Base-by-base conservation (phyloP, 1,284 basidiomycete genomes). In the Boletus calvinii region DNA sequence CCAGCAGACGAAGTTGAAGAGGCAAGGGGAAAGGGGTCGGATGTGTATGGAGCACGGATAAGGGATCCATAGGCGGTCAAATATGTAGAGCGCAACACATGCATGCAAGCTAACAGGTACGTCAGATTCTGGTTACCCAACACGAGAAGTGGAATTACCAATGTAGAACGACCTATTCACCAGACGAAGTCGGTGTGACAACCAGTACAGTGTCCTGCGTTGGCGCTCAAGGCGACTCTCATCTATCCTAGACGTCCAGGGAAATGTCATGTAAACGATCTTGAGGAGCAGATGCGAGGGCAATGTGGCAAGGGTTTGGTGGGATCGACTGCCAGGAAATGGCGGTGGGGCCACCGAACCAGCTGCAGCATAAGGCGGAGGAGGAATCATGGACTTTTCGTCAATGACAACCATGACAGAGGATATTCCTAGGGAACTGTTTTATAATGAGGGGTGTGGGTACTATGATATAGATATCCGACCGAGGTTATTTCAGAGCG, bases 51-150 rank as follows among this genome's bases (percentile, higher is more conserved):
- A 0, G 74, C 64, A 30, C 80, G 79, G 54, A 91, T 75, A 46
- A 84, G 76, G 9, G 73, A 69, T n/a, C 71, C 68, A 63, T 91
- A 92, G 1, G 79, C 72, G 6, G 81, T 77, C 41, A 91, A 73
- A 63, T 87, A 90, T 2, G 80, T 80, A 0, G 86, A 87, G 30
- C 90, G 79, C 10, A 91, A 75, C 47, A 90, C 78, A 61, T 90
- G 84, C 87, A 90, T 90, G 66, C 80, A 87, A 9, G 87, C 87
- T 86, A 39, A 17, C 15, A 26, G 15, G 20, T 3, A 18, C 26
- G 44, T 67, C 29, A 66, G 54, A 43, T 20, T n/a, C 13, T 4
- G 12, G 8, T 46, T 3, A n/a, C 49, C 31, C n/a, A 5, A 8
- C 42, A 10, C 26, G 51, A 55, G 15, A 5, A 20, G 37, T 15